These are phyloP conservation scores for Citrullus colocynthis DNA, from an alignment of 306 rosid species.

Conservation along the genomic window DNA sequence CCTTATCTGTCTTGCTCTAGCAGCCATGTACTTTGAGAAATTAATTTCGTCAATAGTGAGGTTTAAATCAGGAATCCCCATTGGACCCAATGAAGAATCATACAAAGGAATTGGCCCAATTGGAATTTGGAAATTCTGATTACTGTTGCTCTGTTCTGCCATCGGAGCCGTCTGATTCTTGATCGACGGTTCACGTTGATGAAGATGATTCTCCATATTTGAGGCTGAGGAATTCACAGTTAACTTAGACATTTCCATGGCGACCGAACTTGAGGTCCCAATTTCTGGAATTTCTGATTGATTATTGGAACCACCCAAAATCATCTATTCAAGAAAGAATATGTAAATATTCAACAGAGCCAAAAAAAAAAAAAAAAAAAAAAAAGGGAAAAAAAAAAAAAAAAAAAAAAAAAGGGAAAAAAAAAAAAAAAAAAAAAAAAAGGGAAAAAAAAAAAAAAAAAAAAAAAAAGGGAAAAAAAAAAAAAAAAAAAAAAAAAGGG, in stretches of 20 bases:
- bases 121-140: conserved; percentile 1
- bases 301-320: neutral
- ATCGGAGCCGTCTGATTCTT: conserved; percentile 10
- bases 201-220: neutral
- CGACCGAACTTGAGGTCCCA: neutral
- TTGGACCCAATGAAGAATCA: conserved; percentile 9
- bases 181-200: neutral
- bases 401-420: neutral
- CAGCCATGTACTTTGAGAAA: conserved; percentile 17
- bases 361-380: neutral
- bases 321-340: neutral
- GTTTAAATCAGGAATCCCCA: conserved; percentile 41
- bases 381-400: too few relatives aligned
- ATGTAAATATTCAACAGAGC: neutral
- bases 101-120: neutral
- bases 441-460: too few relatives aligned
- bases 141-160: neutral
- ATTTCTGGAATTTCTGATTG: neutral
- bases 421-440: too few relatives aligned
- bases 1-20: conserved; percentile 40
- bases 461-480: neutral
- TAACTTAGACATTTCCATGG: neutral
- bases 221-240: neutral
- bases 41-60: neutral
- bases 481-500: too few relatives aligned